These are phyloP conservation scores for Lithohypha guttulata DNA, from an alignment of 2,329 filamentous ascomycete genomes.

Conservation along the genomic window DNA sequence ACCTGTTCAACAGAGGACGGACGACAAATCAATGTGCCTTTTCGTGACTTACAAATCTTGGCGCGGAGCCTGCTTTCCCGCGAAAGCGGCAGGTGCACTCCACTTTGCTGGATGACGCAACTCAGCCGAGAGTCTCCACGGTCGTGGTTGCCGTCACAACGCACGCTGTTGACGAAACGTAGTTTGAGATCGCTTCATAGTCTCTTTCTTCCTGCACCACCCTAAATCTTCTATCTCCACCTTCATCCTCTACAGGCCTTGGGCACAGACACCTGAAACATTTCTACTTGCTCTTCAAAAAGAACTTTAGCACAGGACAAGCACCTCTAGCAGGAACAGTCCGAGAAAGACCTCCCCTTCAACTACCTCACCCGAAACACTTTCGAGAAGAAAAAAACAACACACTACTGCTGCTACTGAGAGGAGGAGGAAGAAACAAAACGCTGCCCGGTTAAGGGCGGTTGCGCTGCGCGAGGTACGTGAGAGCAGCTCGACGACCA, in stretches of 20 bases:
- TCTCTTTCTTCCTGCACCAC: conserved; percentile 6
- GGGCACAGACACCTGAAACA: conserved; percentile 2
- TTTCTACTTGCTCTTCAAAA: conserved; percentile 1
- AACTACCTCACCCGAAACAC: neutral
- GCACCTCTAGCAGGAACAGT: neutral
- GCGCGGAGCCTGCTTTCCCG: no score
- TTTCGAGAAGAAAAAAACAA: conserved; percentile 16
- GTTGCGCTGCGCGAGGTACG: conserved; percentile 81
- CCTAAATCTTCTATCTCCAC: conserved; percentile 9
- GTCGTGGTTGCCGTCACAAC: neutral
- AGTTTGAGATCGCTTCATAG: neutral
- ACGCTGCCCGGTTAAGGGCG: conserved; percentile 63
- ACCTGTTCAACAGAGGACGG: no score
- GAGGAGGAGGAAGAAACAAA: conserved; percentile 17
- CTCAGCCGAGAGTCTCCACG: neutral
- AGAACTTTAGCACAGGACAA: conserved; percentile 2
- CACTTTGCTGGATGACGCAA: neutral
- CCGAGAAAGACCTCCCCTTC: neutral
- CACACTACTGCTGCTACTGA: conserved; percentile 19
- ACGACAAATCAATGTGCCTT: no score
- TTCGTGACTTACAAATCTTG: no score
- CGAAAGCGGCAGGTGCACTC: no score
- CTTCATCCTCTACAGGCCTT: conserved; percentile 4
- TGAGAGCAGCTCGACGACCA: no score
- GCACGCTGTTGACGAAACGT: no score